Evolutionary conservation across 1,139 yeast species (phyloP).

Genomic region (Protomyces arabidopsidicola): DNA sequence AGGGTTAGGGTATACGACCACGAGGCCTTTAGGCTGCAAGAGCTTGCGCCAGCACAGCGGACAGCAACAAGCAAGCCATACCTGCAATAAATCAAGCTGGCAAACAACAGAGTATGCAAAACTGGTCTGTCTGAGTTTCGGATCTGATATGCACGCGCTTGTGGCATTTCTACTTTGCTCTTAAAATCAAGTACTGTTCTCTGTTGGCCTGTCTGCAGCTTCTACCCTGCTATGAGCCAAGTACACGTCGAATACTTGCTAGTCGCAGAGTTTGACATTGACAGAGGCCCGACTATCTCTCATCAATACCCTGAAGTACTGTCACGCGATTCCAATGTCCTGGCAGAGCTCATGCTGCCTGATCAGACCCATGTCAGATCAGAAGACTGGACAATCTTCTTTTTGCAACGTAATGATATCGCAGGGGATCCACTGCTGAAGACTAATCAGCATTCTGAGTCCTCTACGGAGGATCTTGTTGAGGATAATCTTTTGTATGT

Average conservation of each 20-base stretch:
- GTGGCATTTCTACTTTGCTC: too few relatives aligned
- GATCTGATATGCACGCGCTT: too few relatives aligned
- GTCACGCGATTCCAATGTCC: slow-evolving; percentile 44
- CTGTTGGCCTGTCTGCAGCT: too few relatives aligned
- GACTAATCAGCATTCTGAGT: neutral
- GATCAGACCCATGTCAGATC: slow-evolving; percentile 59
- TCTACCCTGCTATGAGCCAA: slow-evolving; percentile 66
- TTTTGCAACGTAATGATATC: slow-evolving; percentile 38
- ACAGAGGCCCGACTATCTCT: slow-evolving; percentile 55
- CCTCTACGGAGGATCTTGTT: neutral
- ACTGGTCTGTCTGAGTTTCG: too few relatives aligned
- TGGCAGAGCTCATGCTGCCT: slow-evolving; percentile 57
- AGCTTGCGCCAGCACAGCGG: too few relatives aligned
- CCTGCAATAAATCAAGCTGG: too few relatives aligned
- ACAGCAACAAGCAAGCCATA: too few relatives aligned
- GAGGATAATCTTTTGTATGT: slow-evolving; percentile 49
- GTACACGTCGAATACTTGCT: slow-evolving; percentile 39
- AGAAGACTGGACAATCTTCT: slow-evolving; percentile 58
- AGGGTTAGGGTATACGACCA: too few relatives aligned
- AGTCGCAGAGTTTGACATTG: slow-evolving; percentile 58
- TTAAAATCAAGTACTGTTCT: too few relatives aligned
- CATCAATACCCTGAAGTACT: slow-evolving; percentile 52
- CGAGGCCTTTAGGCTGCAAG: too few relatives aligned
- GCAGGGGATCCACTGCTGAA: slow-evolving; percentile 11
- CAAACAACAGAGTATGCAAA: too few relatives aligned